Evolutionary conservation across 345 rosid genomes (phyloP).

Genomic region (Ceriops decandra): DNA sequence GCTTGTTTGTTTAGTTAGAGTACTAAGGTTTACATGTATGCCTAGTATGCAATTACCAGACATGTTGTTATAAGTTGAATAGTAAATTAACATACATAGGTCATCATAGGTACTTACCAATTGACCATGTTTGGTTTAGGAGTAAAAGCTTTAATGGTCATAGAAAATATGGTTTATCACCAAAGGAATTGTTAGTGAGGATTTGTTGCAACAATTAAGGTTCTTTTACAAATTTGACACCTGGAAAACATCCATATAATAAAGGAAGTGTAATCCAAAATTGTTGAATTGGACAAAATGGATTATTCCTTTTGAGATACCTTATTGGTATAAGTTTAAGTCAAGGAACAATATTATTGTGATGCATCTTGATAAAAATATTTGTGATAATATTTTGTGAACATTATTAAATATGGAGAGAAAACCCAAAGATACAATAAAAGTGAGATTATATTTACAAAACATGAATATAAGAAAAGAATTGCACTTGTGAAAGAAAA

Average conservation of each 20-base stretch:
- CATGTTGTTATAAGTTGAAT: not conserved
- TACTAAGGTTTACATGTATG: conserved; percentile 1
- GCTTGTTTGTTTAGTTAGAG: not conserved
- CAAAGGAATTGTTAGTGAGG: no score
- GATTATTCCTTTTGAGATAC: not conserved
- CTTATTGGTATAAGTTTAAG: not conserved
- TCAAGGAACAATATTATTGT: not conserved
- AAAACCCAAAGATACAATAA: no score
- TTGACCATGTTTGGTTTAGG: no score
- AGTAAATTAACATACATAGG: not conserved
- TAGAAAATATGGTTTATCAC: no score
- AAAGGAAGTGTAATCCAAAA: not conserved
- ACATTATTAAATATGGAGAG: no score
- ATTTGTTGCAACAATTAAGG: no score
- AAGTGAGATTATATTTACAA: no score
- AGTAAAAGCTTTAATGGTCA: not conserved
- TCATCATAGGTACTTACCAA: no score
- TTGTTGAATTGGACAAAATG: not conserved
- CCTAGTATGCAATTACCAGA: not conserved
- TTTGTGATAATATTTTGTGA: not conserved
- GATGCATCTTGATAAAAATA: not conserved
- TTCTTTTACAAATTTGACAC: no score
- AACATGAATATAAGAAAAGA: no score
- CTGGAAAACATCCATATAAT: no score
- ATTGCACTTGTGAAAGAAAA: no score